Conservation (phyloP, 805 yeast species). For the Schwanniomyces pseudopolymorphus region DNA sequence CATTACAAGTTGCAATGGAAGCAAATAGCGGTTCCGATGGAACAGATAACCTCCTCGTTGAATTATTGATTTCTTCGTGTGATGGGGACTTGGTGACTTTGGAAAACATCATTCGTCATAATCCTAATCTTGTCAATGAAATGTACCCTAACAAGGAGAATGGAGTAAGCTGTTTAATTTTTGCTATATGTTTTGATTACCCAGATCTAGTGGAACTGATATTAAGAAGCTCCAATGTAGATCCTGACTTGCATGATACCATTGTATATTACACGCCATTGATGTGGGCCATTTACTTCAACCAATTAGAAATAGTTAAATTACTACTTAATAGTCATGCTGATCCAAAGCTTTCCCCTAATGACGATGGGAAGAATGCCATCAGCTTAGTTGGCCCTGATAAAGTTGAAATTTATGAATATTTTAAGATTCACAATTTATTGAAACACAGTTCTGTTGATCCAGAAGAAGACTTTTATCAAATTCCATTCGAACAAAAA, state of each 20-base stretch:
- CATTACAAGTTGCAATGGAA: constrained; percentile 18
- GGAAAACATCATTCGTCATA: constrained; percentile 22
- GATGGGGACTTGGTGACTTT: constrained; percentile 38
- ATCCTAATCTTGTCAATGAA: constrained; percentile 20
- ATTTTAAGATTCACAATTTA: constrained; percentile 52
- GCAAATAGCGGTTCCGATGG: constrained; percentile 6
- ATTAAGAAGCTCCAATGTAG: constrained; percentile 41
- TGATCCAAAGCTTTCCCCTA: constrained; percentile 46
- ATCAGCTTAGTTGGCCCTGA: constrained; percentile 57
- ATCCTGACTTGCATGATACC: constrained; percentile 52
- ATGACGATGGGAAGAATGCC: constrained; percentile 46
- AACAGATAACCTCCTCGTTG: constrained; percentile 13
- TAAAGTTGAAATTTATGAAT: constrained; percentile 52
- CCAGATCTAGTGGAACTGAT: constrained; percentile 46
- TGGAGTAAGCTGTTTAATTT: constrained; percentile 41
- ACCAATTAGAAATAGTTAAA: constrained; percentile 54
- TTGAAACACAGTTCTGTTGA: constrained; percentile 14
- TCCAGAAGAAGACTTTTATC: constrained; percentile 15
- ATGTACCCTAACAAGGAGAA: constrained; percentile 23
- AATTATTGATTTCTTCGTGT: constrained; percentile 31
- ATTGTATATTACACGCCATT: constrained; percentile 62
- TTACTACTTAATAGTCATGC: constrained; percentile 64
- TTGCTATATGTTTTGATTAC: constrained; percentile 56
- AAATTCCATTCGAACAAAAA: constrained; percentile 13
- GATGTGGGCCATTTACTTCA: constrained; percentile 82